Conservation (phyloP, 768 basidiomycete species). For the Lactarius deliciosus region DNA sequence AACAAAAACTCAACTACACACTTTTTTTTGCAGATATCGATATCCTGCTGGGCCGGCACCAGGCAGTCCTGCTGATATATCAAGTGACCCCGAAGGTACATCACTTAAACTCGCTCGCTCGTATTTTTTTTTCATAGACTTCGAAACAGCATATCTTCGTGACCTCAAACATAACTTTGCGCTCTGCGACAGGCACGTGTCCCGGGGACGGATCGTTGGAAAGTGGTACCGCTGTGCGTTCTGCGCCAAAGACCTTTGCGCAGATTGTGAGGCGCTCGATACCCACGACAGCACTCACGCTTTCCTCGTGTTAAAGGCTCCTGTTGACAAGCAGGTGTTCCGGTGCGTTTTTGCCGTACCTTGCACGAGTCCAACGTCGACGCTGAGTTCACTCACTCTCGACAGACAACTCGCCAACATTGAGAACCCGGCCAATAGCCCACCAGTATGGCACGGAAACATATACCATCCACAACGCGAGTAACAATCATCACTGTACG, state of each 20-base stretch:
- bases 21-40: conserved; percentile 51
- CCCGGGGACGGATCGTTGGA: conserved; percentile 62
- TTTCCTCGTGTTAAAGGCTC: conserved; percentile 86
- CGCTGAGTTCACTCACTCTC: background rate
- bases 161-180: conserved; percentile 62
- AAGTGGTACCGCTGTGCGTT: conserved; percentile 91
- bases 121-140: background rate
- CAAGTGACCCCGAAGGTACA: conserved; percentile 58
- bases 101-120: background rate
- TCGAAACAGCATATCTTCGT: conserved; percentile 56
- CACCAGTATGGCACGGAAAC: conserved; percentile 11
- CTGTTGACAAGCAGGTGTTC: conserved; percentile 73
- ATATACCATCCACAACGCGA: conserved; percentile 19
- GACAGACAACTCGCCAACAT: conserved; percentile 16
- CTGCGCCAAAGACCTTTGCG: conserved; percentile 83
- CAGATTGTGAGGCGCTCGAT: conserved; percentile 74
- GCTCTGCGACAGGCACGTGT: conserved; percentile 83
- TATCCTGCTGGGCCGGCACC: conserved; percentile 55
- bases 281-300: conserved; percentile 81
- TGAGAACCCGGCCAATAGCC: background rate
- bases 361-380: conserved; percentile 16
- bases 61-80: conserved; percentile 36
- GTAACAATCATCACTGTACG: background rate
- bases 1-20: background rate
- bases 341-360: conserved; percentile 44